Conservation (phyloP, 495 filamentous ascomycete species). For the Aspergillus nanangensis region DNA sequence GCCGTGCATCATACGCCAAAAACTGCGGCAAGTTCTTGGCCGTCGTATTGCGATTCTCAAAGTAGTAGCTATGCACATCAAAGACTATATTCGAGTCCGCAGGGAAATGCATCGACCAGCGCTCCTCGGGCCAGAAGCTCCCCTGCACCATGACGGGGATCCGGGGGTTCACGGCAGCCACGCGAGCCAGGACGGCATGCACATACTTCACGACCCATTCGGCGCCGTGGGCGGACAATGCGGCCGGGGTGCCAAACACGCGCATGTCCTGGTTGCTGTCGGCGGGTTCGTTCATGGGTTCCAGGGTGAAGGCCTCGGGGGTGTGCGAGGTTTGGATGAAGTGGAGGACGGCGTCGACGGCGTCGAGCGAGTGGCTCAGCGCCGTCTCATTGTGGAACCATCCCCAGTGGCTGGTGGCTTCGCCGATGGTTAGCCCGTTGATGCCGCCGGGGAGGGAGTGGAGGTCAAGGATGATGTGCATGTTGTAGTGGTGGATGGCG, state of each 20-base stretch:
- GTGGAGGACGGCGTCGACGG: slow-evolving; percentile 19
- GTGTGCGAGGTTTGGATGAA: slow-evolving; percentile 22
- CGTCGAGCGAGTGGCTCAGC: slow-evolving; percentile 21
- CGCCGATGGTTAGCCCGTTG: slow-evolving; percentile 27
- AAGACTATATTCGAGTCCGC: slow-evolving; percentile 22
- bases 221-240: slow-evolving; percentile 21
- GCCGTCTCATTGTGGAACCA: slow-evolving; percentile 27
- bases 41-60: slow-evolving; percentile 19
- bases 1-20: slow-evolving; percentile 17
- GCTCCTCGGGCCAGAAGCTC: slow-evolving; percentile 20
- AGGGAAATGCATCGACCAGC: slow-evolving; percentile 20
- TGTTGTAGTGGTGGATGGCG: slow-evolving; percentile 22
- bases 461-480: slow-evolving; percentile 28
- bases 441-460: slow-evolving; percentile 29
- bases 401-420: slow-evolving; percentile 21
- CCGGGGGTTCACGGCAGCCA: slow-evolving; percentile 11
- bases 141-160: slow-evolving; percentile 29
- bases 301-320: slow-evolving; percentile 22
- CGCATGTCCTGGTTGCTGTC: slow-evolving; percentile 21
- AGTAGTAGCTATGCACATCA: slow-evolving; percentile 29
- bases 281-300: slow-evolving; percentile 27
- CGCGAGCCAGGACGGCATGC: slow-evolving; percentile 16
- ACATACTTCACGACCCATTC: slow-evolving; percentile 25
- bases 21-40: slow-evolving; percentile 17
- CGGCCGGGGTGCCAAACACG: slow-evolving; percentile 24